Base-by-base conservation (phyloP, 2,329 filamentous ascomycete species). In the Rhexocercosporidium sp. region DNA sequence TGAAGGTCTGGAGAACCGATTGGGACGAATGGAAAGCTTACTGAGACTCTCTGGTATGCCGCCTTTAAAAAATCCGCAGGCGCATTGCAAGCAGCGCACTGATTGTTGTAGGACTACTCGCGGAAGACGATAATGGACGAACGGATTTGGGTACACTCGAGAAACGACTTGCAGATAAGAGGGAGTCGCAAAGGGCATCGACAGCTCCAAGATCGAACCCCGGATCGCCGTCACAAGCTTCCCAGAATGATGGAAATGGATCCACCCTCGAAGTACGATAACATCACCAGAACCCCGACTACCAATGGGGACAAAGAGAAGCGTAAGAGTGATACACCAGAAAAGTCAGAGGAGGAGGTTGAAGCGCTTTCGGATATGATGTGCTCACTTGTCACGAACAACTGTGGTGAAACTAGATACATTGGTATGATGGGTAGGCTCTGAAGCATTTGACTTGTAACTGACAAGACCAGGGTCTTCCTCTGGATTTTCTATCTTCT, bases 401-500 rank as follows among this genome's bases (percentile, higher is more conserved):
- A 95, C 74, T 92, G 89, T 70, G 96, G 96, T 64, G 96, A 99
- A 82, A 97, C 95, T 8, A 87, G 96, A 79, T 99, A 97, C 77
- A 97, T 98, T 73, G 96, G 93, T 94, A 84, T 62, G 85, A 29
- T 39, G 39, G n/a, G 9, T 39, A 8, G 8, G 9, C 4, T 46
- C 6, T n/a, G 11, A 22, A 29, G 1, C 77, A 97, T 98, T 72
- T 95, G 93, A 94, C 84, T 60, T 85, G 18, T 61, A 71, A 71
- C 77, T 79, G 22, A 75, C 49, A 37, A 44, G 20, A 65, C 51
- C 67, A 96, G 93, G 95, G 29, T 97, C 94, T 0, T 98, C 95
- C 0, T 99, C 96, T 2, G 96, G 96, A 3, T 98, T 98, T 80
- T 98, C 95, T 64, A 99, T 99, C 74, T 98, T 99, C 82, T 98